Base-by-base conservation (phyloP, 371 early-diverging fungal genomes). In the Polyrhizophydium stewartii region DNA sequence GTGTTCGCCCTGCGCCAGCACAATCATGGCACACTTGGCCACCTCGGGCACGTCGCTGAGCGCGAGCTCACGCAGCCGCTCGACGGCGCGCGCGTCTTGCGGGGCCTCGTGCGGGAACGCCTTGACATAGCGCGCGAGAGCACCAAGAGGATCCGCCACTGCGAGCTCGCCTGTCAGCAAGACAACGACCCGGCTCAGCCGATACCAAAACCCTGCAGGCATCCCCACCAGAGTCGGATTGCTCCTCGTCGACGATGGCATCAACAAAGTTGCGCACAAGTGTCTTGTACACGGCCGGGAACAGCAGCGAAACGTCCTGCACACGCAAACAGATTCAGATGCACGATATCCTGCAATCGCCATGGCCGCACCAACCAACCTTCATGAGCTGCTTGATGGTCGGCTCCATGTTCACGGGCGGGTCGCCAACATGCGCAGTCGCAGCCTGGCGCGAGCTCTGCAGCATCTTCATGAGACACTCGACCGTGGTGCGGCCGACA, bases 121-220 rank as follows among this genome's bases (percentile, higher is more conserved):
- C 56, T 84, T 86, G 28, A 84, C 74, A 55, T 85, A 81, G 49
- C 79, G 74, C 21, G 90, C 74, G 59, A 91, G 67, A 27, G 86
- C 74, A 46, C 79, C 80, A 56, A 92, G 69, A 28, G 85, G 62
- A 62, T 87, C 86, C 30, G 79, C 75, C 13, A 78, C 78, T 82
- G 41, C 21, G 21, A n/a, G 28, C 22, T 10, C 7, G 35, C 35
- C 35, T 35, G 35, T 35, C 35, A 35, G 35, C 13, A 40, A 46
- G 0, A n/a, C n/a, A 59, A 63, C 19, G 7, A 10, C 9, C 5
- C 17, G 12, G 55, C 12, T 56, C 19, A 33, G 3, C 47, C n/a
- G n/a, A n/a, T n/a, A n/a, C n/a, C n/a, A n/a, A n/a, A 61, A 2
- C n/a, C 43, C n/a, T 12, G 16, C n/a, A 12, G 16, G 16, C 31